A percentile compares a stretch with the other conserved stretches of the same genome.
These are phyloP conservation scores for Sphaerulina populicola DNA, from an alignment of 2,329 filamentous ascomycete genomes.

Conservation along the genomic window DNA sequence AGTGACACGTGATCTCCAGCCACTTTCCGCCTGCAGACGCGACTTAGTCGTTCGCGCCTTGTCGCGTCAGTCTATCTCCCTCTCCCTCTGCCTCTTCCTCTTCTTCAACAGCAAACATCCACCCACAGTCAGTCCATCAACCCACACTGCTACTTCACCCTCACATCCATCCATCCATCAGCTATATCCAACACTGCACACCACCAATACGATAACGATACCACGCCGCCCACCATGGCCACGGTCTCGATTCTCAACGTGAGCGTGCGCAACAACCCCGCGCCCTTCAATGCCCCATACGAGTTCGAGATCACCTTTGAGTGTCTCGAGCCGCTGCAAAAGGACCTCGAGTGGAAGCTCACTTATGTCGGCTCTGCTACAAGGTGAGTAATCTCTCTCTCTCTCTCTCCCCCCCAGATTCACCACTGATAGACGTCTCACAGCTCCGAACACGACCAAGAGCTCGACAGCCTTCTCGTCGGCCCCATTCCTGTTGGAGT, in stretches of 20 bases:
- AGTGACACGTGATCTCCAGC: not conserved
- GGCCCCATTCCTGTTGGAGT: slow-evolving; percentile 95
- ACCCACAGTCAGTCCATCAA: no score
- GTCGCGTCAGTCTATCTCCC: not conserved
- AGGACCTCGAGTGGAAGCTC: slow-evolving; percentile 98
- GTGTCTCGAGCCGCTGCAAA: slow-evolving; percentile 87
- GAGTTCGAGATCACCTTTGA: slow-evolving; percentile 99
- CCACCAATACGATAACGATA: slow-evolving; percentile 14
- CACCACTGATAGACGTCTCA: slow-evolving; percentile 7
- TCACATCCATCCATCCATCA: not conserved
- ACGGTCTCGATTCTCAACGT: slow-evolving; percentile 93
- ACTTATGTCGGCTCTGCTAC: slow-evolving; percentile 98
- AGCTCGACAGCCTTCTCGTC: slow-evolving; percentile 92
- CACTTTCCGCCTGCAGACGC: not conserved
- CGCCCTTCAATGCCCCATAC: slow-evolving; percentile 84
- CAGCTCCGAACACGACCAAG: slow-evolving; percentile 94
- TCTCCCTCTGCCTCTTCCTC: not conserved
- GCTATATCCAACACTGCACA: not conserved
- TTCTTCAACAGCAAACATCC: not conserved
- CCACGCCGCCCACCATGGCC: slow-evolving; percentile 57
- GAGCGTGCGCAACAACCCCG: slow-evolving; percentile 93
- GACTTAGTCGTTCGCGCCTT: not conserved
- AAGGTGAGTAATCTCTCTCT: slow-evolving; percentile 56
- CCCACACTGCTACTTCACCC: not conserved
- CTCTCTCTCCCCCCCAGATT: not conserved